Base-by-base conservation (phyloP, 2,329 filamentous ascomycete species). In the Neurospora sp. region DNA sequence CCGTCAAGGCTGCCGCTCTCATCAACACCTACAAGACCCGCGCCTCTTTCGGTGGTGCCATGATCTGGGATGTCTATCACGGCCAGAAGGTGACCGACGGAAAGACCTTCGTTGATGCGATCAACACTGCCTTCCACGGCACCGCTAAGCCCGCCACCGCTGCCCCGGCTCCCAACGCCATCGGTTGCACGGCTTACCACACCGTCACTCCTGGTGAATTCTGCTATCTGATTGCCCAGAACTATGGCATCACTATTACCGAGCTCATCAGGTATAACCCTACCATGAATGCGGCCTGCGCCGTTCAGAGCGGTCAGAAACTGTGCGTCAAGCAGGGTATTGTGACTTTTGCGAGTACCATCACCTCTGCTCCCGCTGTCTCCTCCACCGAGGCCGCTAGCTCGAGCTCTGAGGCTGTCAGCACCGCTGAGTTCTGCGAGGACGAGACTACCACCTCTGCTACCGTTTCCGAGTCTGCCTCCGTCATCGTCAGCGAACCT, bases 61-160 rank as follows among this genome's bases (percentile, higher is more conserved):
- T 78, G 75, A 70, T 82, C 62, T 80, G 78, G 78, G 79, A 80
- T 67, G 77, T 74, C 67, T 71, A 70, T 66, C 76, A 73, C 67
- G 71, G 70, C 66, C 43, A 73, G 28, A 73, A 73, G 43, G 66
- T 68, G 19, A 39, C 67, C 4, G 33, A 69, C 66, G 73, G 71
- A n/a, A 62, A 40, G 68, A 71, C 71, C 23, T 79, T 74, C 72
- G 74, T 75, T 62, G 71, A 77, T 71, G 68, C 67, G n/a, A 62
- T 76, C 8, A 75, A 76, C 69, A 75, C 52, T 62, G 66, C 68
- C 15, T 13, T 11, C 73, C 17, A 8, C 28, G 28, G 28, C 28
- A 33, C 28, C 28, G 28, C 28, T 33, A 33, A 33, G 28, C 28
- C 28, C 28, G 28, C 70, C 46, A 38, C 58, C 40, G 33, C 71